Base-by-base conservation (phyloP, 106 monocot species). In the Dendrobium officinale region DNA sequence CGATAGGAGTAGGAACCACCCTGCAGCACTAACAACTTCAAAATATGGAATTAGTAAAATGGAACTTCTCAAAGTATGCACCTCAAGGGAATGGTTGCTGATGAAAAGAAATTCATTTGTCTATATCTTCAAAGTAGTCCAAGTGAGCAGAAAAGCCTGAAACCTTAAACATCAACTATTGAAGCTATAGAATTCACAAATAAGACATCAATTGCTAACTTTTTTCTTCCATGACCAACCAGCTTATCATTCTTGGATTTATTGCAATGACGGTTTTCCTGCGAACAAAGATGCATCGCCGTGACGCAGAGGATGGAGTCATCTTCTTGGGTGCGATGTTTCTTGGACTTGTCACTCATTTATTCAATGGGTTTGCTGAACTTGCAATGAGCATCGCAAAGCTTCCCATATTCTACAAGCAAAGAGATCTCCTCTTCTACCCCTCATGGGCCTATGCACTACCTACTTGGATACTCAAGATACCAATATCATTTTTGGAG, bases 351-450 rank as follows among this genome's bases (percentile, higher is more conserved):
- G 18, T 61, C 7, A 81, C 73, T 27, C 73, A 81, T 29, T 59
- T 90, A 59, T 90, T 85, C 78, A 90, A 90, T 72, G 87, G 90
- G 51, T 72, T 90, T 74, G 83, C 85, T 8, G 90, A 90, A 56
- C 43, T 90, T 44, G 54, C 85, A 9, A 82, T 90, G 87, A 90
- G 81, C 13, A 55, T 90, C 43, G 43, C 44, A 11, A 75, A 80
- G 77, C 83, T 90, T 55, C 87, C 85, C 20, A 75, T 87, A 10
- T 87, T 87, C 87, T 87, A 87, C 51, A 90, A 90, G 66, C 90
- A 87, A 77, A 85, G 90, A 76, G 82, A 82, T 61, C 75, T 77
- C 77, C 75, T 82, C 18, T 82, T 82, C 61, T 82, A 76, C 44
- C 82, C 82, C 19, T 49, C 82, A 37, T 82, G 82, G 82, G 82